Evolutionary conservation across 2,329 filamentous ascomycete species (phyloP).

Genomic region (Hypoxylon sp.): DNA sequence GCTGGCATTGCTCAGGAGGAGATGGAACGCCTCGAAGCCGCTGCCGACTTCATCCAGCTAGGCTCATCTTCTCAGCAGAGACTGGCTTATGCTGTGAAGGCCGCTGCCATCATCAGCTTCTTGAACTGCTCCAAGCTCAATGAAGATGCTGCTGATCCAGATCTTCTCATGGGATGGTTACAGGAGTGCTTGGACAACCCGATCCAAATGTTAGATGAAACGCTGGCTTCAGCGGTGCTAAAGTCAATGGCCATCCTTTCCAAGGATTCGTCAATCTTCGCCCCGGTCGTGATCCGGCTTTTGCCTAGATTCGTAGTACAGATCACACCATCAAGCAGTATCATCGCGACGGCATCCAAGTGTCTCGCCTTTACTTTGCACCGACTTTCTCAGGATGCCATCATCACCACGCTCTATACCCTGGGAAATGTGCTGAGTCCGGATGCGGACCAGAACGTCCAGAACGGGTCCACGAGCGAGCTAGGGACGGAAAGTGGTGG

Average conservation of each 20-base stretch:
- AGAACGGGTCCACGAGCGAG: slow-evolving; percentile 60
- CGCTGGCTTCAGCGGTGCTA: slow-evolving; percentile 78
- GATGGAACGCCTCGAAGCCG: slow-evolving; percentile 86
- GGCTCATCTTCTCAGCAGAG: slow-evolving; percentile 87
- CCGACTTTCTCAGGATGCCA: slow-evolving; percentile 85
- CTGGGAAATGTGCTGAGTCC: slow-evolving; percentile 94
- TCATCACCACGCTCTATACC: slow-evolving; percentile 95
- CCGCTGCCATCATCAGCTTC: slow-evolving; percentile 80
- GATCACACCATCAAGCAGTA: slow-evolving; percentile 72
- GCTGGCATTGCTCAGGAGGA: slow-evolving; percentile 80
- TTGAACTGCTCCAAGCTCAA: slow-evolving; percentile 86
- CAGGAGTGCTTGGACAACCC: slow-evolving; percentile 82
- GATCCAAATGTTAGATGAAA: slow-evolving; percentile 81
- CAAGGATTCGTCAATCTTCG: slow-evolving; percentile 74
- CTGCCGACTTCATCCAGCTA: slow-evolving; percentile 87
- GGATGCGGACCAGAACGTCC: slow-evolving; percentile 62
- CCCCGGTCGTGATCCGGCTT: slow-evolving; percentile 77
- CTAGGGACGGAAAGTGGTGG: slow-evolving; percentile 49
- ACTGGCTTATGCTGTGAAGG: slow-evolving; percentile 85
- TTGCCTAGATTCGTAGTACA: slow-evolving; percentile 90
- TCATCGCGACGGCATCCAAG: slow-evolving; percentile 79
- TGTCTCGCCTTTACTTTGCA: slow-evolving; percentile 84
- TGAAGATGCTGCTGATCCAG: slow-evolving; percentile 80
- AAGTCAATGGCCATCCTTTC: slow-evolving; percentile 85
- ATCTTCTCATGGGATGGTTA: slow-evolving; percentile 83